Conservation (phyloP, 306 rosid genomes). For the Vigna radiata region DNA sequence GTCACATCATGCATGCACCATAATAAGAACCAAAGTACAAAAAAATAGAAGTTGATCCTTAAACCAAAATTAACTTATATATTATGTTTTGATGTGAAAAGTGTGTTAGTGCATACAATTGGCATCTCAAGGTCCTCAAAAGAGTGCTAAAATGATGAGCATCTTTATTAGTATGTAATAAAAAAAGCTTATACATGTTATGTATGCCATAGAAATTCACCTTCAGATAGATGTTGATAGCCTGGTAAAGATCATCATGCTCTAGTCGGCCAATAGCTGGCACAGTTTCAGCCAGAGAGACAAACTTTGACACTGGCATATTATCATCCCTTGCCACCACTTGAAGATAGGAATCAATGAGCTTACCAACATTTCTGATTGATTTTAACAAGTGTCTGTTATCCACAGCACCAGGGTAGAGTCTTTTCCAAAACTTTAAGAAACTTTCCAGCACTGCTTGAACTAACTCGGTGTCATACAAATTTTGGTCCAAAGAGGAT, state of each 20-base stretch:
- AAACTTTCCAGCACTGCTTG: constrained; percentile 73
- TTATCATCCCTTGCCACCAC: constrained; percentile 75
- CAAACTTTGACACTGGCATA: constrained; percentile 76
- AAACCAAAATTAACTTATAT: neutral
- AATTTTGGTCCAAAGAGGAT: constrained; percentile 55
- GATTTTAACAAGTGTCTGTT: constrained; percentile 58
- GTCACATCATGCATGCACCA: constrained; percentile 13
- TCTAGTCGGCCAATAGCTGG: constrained; percentile 77
- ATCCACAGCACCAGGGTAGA: constrained; percentile 61
- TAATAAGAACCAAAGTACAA: neutral
- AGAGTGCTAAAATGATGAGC: neutral
- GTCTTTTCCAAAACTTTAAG: constrained; percentile 75
- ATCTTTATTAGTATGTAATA: neutral
- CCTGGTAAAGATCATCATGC: constrained; percentile 86
- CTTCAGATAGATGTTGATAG: constrained; percentile 90
- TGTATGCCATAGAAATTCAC: constrained; percentile 46
- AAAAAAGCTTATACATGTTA: constrained; percentile 1
- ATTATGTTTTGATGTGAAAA: neutral
- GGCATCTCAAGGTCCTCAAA: neutral
- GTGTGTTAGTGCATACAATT: neutral
- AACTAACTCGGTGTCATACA: constrained; percentile 80
- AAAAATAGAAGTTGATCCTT: neutral
- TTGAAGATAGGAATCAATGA: constrained; percentile 91
- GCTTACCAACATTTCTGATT: constrained; percentile 73
- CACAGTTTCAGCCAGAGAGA: constrained; percentile 71